Evolutionary conservation across 2,329 filamentous ascomycete species (phyloP), one percentile per base, ranked within the genome.

Genomic region (Pyrenochaeta sp.): DNA sequence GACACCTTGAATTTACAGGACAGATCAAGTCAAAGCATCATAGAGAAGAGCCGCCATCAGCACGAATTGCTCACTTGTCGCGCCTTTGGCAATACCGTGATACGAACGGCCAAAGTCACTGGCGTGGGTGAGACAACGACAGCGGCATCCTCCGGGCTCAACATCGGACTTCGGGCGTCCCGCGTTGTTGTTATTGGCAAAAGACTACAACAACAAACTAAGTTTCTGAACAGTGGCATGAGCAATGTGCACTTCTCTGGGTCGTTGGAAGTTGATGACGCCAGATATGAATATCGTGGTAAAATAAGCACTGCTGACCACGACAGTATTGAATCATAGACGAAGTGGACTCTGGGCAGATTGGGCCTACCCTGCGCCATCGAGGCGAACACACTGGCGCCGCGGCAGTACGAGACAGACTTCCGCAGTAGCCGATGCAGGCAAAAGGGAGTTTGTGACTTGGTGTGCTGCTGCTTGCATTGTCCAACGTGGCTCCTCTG

Each of bases 31-130:
- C n/a, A n/a, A n/a, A n/a, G n/a, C n/a, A n/a, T n/a, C n/a, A n/a
- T n/a, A n/a, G n/a, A n/a, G n/a, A n/a, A n/a, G n/a, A n/a, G n/a
- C n/a, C n/a, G n/a, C n/a, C n/a, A n/a, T n/a, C n/a, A n/a, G n/a
- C n/a, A n/a, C n/a, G n/a, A n/a, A n/a, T n/a, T n/a, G n/a, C n/a
- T n/a, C n/a, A n/a, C n/a, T n/a, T n/a, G n/a, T n/a, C n/a, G n/a
- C n/a, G n/a, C n/a, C n/a, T n/a, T n/a, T n/a, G n/a, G n/a, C n/a
- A 21, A 31, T 17, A 31, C 15, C 28, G 41, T 37, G 40, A 32
- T 27, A 27, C 11, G 7, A 20, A 20, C 21, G 27, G 11, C 30
- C 31, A 31, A 29, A 45, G 23, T 35, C 19, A 29, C 30, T 32
- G 14, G 17, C 28, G 28, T 19, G 14, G 11, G 14, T 29, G 17